These are phyloP conservation scores for Penicillium nordicum DNA, from an alignment of 2,329 filamentous ascomycete genomes.

Conservation along the genomic window DNA sequence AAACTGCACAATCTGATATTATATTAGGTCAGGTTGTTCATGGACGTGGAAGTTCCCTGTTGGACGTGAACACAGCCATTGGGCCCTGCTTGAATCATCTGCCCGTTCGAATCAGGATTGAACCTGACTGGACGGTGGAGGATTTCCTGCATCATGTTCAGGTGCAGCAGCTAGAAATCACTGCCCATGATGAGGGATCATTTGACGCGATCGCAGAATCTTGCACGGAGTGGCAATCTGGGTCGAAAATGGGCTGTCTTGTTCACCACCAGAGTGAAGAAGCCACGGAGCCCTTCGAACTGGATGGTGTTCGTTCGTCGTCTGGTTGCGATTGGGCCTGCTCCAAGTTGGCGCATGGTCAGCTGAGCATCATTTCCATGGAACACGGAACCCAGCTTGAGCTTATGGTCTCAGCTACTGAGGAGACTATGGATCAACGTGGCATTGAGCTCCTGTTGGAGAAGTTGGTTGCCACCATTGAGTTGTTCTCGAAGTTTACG, in stretches of 20 bases:
- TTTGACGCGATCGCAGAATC: background rate
- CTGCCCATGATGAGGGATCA: conserved; percentile 2
- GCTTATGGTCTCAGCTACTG: background rate
- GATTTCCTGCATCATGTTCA: conserved; percentile 13
- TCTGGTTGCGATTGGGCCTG: background rate
- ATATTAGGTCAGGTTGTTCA: conserved; percentile 12
- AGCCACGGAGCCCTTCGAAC: background rate
- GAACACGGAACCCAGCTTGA: background rate
- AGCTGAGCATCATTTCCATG: background rate
- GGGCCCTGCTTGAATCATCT: conserved; percentile 10
- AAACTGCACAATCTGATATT: background rate
- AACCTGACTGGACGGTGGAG: conserved; percentile 1
- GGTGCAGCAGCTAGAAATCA: conserved; percentile 8
- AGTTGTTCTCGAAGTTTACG: background rate
- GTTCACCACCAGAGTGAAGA: background rate
- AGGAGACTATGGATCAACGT: background rate
- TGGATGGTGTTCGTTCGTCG: background rate
- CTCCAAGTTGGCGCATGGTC: background rate
- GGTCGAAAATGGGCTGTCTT: background rate
- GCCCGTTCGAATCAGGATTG: conserved; percentile 5
- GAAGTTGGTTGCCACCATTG: background rate
- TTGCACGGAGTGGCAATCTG: background rate
- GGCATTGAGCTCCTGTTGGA: background rate
- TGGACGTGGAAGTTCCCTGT: conserved; percentile 7
- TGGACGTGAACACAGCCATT: background rate